Percentiles rank a stretch among this genome's conserved stretches.
phyloP scores from a whole-genome alignment of 2,329 filamentous ascomycete species.

The Xylaria sp. region DNA sequence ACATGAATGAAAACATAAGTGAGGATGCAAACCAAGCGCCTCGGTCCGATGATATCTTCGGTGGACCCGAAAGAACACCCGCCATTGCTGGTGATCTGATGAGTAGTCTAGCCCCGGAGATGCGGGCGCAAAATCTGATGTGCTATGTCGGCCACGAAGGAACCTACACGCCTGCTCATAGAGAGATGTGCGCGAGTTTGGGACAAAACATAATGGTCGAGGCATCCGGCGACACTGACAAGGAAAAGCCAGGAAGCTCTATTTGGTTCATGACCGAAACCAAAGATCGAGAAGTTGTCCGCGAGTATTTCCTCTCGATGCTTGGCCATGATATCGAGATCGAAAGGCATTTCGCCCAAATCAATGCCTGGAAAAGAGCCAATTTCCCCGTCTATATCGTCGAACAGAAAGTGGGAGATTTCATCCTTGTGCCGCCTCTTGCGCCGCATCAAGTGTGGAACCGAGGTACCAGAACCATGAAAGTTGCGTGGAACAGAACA shows the following conservation, averaged over 20 bases:
- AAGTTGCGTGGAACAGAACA: constrained; percentile 95
- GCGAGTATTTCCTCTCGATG: constrained; percentile 89
- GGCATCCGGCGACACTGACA: constrained; percentile 65
- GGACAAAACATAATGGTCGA: constrained; percentile 99
- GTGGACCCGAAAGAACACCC: constrained; percentile 49
- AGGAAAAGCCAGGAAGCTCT: constrained; percentile 79
- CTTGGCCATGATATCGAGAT: constrained; percentile 95
- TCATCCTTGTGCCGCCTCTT: constrained; percentile 89
- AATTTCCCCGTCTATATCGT: constrained; percentile 91
- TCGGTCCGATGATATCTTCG: constrained; percentile 39
- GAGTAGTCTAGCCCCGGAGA: constrained; percentile 79
- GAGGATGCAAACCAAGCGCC: constrained; percentile 24
- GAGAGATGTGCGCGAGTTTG: constrained; percentile 94
- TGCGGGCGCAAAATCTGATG: constrained; percentile 96
- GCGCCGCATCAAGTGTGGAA: constrained; percentile 99
- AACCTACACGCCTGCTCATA: constrained; percentile 90
- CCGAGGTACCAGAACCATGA: constrained; percentile 89
- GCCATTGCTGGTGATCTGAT: constrained; percentile 85
- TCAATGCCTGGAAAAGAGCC: constrained; percentile 92
- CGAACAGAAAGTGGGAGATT: constrained; percentile 84
- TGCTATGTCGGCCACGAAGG: constrained; percentile 97
- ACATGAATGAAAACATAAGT: constrained; percentile 73
- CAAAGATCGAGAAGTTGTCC: constrained; percentile 82
- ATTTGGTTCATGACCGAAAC: constrained; percentile 99
- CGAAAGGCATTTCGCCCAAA: constrained; percentile 92